These are phyloP conservation scores for Phaeosphaeriaceae sp. DNA, from an alignment of 2,329 filamentous ascomycete species.

Conservation along the genomic window DNA sequence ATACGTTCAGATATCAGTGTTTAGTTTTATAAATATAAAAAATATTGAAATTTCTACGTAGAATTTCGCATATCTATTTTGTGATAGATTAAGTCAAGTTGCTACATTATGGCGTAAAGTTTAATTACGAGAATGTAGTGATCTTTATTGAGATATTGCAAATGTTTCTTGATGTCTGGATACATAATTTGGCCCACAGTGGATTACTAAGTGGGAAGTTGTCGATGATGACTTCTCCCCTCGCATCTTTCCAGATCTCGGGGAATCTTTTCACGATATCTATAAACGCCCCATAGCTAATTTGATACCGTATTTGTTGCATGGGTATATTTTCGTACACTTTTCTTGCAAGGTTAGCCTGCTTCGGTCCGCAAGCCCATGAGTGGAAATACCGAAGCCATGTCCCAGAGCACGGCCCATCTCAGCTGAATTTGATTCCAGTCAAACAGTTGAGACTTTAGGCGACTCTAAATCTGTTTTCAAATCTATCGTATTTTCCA, in stretches of 20 bases:
- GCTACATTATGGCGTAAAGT: too few relatives aligned
- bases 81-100: too few relatives aligned
- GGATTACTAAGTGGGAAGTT: too few relatives aligned
- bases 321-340: neutral
- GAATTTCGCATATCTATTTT: too few relatives aligned
- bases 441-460: neutral
- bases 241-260: neutral
- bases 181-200: too few relatives aligned
- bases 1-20: conserved; percentile 1
- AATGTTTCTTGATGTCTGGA: too few relatives aligned
- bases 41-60: too few relatives aligned
- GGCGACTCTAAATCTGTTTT: neutral
- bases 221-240: too few relatives aligned
- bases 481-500: neutral
- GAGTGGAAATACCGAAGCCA: neutral
- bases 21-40: too few relatives aligned
- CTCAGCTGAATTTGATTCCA: neutral
- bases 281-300: neutral
- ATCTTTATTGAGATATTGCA: too few relatives aligned
- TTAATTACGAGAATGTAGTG: too few relatives aligned
- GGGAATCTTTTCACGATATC: neutral
- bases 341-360: neutral
- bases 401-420: neutral
- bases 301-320: neutral
- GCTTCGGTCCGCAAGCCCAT: neutral